Conservation (phyloP, 148 eudicot species). For the Linanthus parryae region DNA sequence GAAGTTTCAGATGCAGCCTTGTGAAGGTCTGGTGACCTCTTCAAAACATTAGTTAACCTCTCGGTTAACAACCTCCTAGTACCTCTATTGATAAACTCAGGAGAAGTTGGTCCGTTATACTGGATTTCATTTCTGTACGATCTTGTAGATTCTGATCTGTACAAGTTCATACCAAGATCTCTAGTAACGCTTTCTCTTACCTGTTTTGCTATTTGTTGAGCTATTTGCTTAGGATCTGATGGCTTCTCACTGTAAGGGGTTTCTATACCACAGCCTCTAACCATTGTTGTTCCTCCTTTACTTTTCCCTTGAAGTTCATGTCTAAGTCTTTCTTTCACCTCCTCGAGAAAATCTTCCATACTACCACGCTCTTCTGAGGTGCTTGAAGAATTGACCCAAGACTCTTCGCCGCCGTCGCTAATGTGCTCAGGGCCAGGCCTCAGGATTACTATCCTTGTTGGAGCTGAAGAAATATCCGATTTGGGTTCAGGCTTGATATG, state of each 20-base stretch:
- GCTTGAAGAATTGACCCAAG: slow-evolving; percentile 69
- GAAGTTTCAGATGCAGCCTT: slow-evolving; percentile 21
- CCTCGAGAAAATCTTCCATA: slow-evolving; percentile 92
- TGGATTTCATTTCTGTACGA: slow-evolving; percentile 57
- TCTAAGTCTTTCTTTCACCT: slow-evolving; percentile 80
- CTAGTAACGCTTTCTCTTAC: slow-evolving; percentile 41
- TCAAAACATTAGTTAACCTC: slow-evolving; percentile 60
- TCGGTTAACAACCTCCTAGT: slow-evolving; percentile 52
- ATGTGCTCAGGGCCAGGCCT: slow-evolving; percentile 76
- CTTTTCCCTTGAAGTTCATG: slow-evolving; percentile 61
- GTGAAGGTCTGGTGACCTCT: slow-evolving; percentile 35
- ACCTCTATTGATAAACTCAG: slow-evolving; percentile 48
- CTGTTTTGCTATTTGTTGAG: slow-evolving; percentile 48
- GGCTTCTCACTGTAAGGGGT: slow-evolving; percentile 72
- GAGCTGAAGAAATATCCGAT: slow-evolving; percentile 33
- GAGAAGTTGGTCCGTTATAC: slow-evolving; percentile 47
- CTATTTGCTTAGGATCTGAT: slow-evolving; percentile 46
- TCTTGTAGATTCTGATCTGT: slow-evolving; percentile 77
- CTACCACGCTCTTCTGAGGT: slow-evolving; percentile 62
- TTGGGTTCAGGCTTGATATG: slow-evolving; percentile 20
- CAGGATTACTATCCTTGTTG: slow-evolving; percentile 69
- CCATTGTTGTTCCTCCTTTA: slow-evolving; percentile 33
- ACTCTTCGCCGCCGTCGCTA: slow-evolving; percentile 46
- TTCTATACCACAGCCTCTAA: slow-evolving; percentile 88
- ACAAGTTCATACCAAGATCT: slow-evolving; percentile 46